Percentiles rank a stretch among this genome's conserved stretches.
Conservation (phyloP, 208 protist species). For the Crithidia mellificae region DNA sequence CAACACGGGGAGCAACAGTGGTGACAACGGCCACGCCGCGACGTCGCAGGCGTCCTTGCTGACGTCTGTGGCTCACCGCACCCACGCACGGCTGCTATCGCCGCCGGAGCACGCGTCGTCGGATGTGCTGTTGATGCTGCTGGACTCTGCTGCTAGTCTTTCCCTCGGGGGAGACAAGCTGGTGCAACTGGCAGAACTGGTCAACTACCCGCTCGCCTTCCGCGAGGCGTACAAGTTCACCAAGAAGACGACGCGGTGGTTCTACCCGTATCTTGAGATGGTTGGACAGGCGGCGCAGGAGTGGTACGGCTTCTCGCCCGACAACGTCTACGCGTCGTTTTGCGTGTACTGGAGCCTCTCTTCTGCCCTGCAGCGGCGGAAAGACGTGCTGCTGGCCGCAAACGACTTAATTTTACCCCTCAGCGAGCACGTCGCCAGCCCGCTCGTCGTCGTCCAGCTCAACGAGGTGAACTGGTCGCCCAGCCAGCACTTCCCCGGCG, state of each 20-base stretch:
- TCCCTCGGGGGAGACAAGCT: conserved; percentile 16
- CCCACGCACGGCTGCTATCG: conserved; percentile 11
- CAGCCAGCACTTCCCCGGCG: conserved; percentile 50
- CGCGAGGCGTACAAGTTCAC: conserved; percentile 36
- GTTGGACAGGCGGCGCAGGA: conserved; percentile 45
- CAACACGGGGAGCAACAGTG: too few species aligned
- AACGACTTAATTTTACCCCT: conserved; percentile 37
- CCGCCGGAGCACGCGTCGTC: conserved; percentile 22
- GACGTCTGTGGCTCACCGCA: neutral
- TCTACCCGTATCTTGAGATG: conserved; percentile 69
- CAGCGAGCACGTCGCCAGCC: conserved; percentile 74
- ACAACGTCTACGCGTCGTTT: conserved; percentile 41
- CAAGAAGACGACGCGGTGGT: conserved; percentile 58
- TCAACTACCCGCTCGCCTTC: conserved; percentile 51
- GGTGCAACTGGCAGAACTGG: conserved; percentile 42
- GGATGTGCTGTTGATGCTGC: conserved; percentile 28
- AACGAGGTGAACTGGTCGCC: conserved; percentile 46
- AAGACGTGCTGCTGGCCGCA: conserved; percentile 25
- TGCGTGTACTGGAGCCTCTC: conserved; percentile 80
- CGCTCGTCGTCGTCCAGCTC: conserved; percentile 60
- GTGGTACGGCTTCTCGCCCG: conserved; percentile 52
- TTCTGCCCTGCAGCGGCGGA: conserved; percentile 58
- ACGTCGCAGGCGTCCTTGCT: too few species aligned
- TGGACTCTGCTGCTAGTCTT: conserved; percentile 15
- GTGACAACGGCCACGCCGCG: neutral